Conservation (phyloP, 495 filamentous ascomycete genomes). For the Cercophora scortea region DNA sequence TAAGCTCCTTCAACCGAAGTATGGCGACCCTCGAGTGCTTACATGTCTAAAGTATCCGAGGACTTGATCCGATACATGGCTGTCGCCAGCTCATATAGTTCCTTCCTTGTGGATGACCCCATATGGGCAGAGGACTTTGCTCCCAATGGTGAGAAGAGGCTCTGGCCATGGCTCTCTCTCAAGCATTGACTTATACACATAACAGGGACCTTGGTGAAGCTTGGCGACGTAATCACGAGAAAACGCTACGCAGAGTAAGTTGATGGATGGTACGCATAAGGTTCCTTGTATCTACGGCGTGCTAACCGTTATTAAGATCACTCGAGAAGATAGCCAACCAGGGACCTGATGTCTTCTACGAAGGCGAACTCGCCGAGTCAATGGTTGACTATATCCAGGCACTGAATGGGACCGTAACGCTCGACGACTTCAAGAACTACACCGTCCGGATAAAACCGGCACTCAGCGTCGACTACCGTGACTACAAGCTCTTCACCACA, state of each 20-base stretch:
- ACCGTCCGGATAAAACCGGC: conserved; percentile 51
- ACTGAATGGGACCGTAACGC: conserved; percentile 72
- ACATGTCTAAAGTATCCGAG: conserved; percentile 35
- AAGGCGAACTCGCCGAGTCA: conserved; percentile 56
- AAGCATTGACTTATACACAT: not conserved
- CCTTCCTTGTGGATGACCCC: conserved; percentile 66
- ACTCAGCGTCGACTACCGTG: conserved; percentile 61
- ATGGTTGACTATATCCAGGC: conserved; percentile 59
- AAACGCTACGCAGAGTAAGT: conserved; percentile 62
- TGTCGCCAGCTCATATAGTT: conserved; percentile 20
- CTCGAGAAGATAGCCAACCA: conserved; percentile 63
- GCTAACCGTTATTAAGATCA: conserved; percentile 33
- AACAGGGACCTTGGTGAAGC: conserved; percentile 42
- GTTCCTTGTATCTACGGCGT: not conserved
- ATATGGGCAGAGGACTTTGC: conserved; percentile 84
- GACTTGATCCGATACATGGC: conserved; percentile 67
- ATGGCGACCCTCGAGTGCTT: not conserved
- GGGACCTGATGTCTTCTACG: conserved; percentile 71
- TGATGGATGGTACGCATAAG: too few species aligned
- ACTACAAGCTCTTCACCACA: conserved; percentile 57
- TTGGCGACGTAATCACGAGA: conserved; percentile 71
- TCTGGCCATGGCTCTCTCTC: not conserved
- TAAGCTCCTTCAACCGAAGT: not conserved
- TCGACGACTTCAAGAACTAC: conserved; percentile 69
- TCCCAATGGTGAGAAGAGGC: conserved; percentile 49